phyloP scores from a whole-genome alignment of 306 rosid species.

The Herpetospermum pedunculosum region DNA sequence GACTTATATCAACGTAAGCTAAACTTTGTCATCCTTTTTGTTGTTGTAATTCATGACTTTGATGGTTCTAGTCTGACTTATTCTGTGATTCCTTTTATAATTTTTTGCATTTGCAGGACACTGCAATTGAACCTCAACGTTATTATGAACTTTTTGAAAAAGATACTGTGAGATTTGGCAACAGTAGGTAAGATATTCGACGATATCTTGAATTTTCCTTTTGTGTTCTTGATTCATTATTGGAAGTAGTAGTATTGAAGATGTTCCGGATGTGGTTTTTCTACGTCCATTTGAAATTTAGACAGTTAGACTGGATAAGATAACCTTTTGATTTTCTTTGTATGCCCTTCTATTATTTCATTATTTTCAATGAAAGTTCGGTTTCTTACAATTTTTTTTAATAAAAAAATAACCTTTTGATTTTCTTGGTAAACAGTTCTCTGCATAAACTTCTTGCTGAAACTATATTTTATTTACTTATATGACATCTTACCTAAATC shows the following conservation, averaged over 20 bases:
- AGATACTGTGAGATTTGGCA: slow-evolving; percentile 89
- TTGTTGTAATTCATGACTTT: not conserved
- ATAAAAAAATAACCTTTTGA: not conserved
- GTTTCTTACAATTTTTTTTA: no score
- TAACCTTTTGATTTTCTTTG: not conserved
- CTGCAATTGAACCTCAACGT: slow-evolving; percentile 82
- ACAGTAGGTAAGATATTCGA: slow-evolving; percentile 61
- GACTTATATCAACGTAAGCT: slow-evolving; percentile 79
- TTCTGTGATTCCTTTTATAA: slow-evolving; percentile 6
- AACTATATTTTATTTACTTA: not conserved
- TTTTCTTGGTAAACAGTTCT: not conserved
- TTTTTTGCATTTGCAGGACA: slow-evolving; percentile 49
- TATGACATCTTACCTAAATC: not conserved
- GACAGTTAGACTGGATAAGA: not conserved
- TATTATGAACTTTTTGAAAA: slow-evolving; percentile 83
- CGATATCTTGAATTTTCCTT: slow-evolving; percentile 7
- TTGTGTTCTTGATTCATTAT: not conserved
- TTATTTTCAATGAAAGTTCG: no score
- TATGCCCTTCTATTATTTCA: no score
- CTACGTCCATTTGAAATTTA: not conserved
- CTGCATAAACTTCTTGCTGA: not conserved
- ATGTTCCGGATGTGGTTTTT: not conserved
- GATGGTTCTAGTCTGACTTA: not conserved
- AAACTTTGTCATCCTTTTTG: slow-evolving; percentile 3
- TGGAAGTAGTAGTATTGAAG: not conserved